phyloP scores from a whole-genome alignment of 345 rosid species.

The Carallia brachiata region DNA sequence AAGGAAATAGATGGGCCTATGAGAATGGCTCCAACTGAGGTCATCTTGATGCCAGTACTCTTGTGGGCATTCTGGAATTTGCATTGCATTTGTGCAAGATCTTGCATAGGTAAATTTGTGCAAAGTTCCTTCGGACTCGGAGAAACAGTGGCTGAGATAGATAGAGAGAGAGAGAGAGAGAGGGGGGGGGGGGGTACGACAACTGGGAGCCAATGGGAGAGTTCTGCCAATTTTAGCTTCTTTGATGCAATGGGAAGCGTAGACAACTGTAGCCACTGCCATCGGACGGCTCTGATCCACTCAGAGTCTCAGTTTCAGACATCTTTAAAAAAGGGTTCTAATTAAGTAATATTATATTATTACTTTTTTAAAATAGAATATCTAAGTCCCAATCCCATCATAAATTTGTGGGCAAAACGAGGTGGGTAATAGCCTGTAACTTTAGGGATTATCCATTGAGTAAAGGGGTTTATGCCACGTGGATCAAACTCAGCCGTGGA shows the following conservation, averaged over 20 bases:
- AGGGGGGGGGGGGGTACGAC: conserved; percentile 22
- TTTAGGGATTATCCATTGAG: conserved; percentile 33
- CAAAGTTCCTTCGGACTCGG: conserved; percentile 16
- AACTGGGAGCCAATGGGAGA: conserved; percentile 44
- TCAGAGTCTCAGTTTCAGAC: conserved; percentile 35
- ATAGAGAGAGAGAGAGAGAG: no score
- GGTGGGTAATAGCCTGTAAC: conserved; percentile 39
- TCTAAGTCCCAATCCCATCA: background rate
- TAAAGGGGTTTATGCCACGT: conserved; percentile 46
- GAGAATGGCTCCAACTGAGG: conserved; percentile 6
- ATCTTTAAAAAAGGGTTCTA: background rate
- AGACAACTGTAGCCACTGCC: conserved; percentile 29
- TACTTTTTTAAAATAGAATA: conserved; percentile 8
- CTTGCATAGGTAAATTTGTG: conserved; percentile 24
- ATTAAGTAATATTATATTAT: background rate
- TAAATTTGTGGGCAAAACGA: conserved; percentile 20
- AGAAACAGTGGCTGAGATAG: background rate
- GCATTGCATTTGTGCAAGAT: conserved; percentile 24
- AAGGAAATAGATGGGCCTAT: conserved; percentile 10
- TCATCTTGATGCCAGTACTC: conserved; percentile 30
- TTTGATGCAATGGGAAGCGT: conserved; percentile 27
- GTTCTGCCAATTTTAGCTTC: conserved; percentile 38
- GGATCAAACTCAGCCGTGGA: conserved; percentile 36
- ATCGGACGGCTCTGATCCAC: conserved; percentile 54
- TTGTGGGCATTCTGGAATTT: conserved; percentile 14